Percentiles rank a stretch among this genome's conserved stretches.
phyloP scores from a whole-genome alignment of 441 rosid genomes.

The Populus hybrid region DNA sequence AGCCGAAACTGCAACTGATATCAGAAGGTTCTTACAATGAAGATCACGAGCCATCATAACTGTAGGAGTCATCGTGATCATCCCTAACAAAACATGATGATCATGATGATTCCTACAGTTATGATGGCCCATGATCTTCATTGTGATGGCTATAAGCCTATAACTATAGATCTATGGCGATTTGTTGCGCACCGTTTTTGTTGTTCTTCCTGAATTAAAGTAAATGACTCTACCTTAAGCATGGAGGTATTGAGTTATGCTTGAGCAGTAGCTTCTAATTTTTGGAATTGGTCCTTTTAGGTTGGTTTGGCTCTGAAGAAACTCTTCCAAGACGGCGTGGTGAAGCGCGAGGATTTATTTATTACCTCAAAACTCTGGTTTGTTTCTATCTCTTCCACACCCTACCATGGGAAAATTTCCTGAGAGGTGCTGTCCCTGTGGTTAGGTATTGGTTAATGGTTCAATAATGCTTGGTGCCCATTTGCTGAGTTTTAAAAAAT shows the following conservation, averaged over 20 bases:
- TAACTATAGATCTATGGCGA: neutral
- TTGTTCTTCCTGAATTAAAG: neutral
- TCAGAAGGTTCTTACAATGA: no score
- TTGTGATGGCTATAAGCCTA: neutral
- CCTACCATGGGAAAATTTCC: neutral
- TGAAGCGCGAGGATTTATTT: conserved; percentile 74
- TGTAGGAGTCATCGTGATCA: no score
- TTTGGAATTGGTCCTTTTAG: conserved; percentile 32
- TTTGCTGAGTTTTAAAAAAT: neutral
- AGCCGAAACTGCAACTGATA: no score
- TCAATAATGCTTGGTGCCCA: neutral
- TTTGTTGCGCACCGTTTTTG: neutral
- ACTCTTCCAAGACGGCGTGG: conserved; percentile 65
- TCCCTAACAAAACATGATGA: neutral
- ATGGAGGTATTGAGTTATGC: neutral
- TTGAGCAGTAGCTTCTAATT: neutral
- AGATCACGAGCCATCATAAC: no score
- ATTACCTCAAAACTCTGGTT: conserved; percentile 90
- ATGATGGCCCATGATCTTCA: neutral
- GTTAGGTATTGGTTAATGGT: neutral
- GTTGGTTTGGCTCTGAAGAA: conserved; percentile 65
- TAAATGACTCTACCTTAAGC: neutral
- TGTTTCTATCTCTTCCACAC: conserved; percentile 18
- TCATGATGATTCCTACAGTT: neutral
- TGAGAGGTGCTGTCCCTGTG: neutral